Evolutionary conservation across 2,329 filamentous ascomycete species (phyloP).

Genomic region (Hypoxylon sp.): DNA sequence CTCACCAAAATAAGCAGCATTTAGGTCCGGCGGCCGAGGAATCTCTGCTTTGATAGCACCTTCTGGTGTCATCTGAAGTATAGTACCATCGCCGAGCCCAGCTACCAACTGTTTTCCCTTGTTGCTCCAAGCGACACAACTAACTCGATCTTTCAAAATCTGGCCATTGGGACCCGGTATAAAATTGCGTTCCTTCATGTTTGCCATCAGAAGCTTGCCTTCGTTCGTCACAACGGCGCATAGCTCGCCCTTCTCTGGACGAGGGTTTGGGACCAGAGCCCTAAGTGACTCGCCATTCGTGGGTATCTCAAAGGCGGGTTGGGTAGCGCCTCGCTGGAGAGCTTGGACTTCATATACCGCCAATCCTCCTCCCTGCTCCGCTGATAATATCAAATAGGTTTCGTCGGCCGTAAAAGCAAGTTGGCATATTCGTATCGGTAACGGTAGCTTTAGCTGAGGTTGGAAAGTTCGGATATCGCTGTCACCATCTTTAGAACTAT

Average conservation of each 20-base stretch:
- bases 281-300: conserved; percentile 83
- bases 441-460: conserved; percentile 79
- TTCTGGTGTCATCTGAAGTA: conserved; percentile 86
- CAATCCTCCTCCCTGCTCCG: conserved; percentile 84
- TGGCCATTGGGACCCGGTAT: conserved; percentile 72
- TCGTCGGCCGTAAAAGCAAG: conserved; percentile 94
- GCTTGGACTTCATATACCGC: conserved; percentile 84
- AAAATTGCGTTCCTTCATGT: conserved; percentile 78
- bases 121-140: conserved; percentile 90
- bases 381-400: conserved; percentile 84
- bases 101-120: conserved; percentile 94
- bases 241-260: conserved; percentile 77
- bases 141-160: conserved; percentile 79
- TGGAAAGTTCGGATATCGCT: conserved; percentile 78
- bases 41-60: conserved; percentile 84
- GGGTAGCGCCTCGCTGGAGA: conserved; percentile 75
- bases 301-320: conserved; percentile 80
- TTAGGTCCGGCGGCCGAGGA: conserved; percentile 79
- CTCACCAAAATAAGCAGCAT: conserved; percentile 76
- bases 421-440: conserved; percentile 86
- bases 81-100: conserved; percentile 84
- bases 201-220: conserved; percentile 87
- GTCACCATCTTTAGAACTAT: conserved; percentile 70
- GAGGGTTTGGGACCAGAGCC: conserved; percentile 84
- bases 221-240: conserved; percentile 85